Conservation (phyloP, 495 filamentous ascomycete genomes). For the Trypethelium eluteriae region DNA sequence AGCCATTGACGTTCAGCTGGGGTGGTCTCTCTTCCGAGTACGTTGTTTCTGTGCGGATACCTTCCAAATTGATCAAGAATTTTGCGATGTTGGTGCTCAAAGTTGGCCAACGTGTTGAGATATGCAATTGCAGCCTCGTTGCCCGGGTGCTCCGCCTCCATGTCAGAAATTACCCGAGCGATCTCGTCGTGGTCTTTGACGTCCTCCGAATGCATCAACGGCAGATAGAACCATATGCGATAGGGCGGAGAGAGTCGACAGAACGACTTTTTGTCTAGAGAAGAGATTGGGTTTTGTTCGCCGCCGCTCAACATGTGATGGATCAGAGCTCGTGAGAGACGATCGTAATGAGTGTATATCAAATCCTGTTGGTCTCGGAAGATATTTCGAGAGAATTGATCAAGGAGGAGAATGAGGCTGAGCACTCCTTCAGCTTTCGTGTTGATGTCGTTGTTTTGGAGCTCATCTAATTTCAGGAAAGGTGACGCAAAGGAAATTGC, state of each 20-base stretch:
- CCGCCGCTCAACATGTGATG: slow-evolving; percentile 11
- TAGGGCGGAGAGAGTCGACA: slow-evolving; percentile 11
- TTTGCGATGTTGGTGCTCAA: slow-evolving; percentile 29
- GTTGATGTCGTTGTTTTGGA: slow-evolving; percentile 12
- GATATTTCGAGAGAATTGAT: slow-evolving; percentile 45
- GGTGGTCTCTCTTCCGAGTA: slow-evolving; percentile 31
- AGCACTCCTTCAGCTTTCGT: slow-evolving; percentile 31
- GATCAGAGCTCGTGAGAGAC: slow-evolving; percentile 33
- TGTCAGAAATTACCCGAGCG: slow-evolving; percentile 20
- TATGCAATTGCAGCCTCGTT: slow-evolving; percentile 18
- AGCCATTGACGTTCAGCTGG: slow-evolving; percentile 32
- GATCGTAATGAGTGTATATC: slow-evolving; percentile 44
- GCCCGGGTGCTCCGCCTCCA: slow-evolving; percentile 20
- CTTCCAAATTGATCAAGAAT: slow-evolving; percentile 36
- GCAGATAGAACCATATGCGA: slow-evolving; percentile 40
- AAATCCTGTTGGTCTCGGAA: slow-evolving; percentile 35
- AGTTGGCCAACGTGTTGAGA: slow-evolving; percentile 13
- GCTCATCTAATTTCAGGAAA: slow-evolving; percentile 30
- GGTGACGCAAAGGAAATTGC: slow-evolving; percentile 28
- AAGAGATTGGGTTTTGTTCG: not conserved
- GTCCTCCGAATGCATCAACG: slow-evolving; percentile 42
- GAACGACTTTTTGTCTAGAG: not conserved
- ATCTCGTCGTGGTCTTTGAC: slow-evolving; percentile 29
- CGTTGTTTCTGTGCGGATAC: slow-evolving; percentile 38
- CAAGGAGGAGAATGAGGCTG: slow-evolving; percentile 40